phyloP scores from a whole-genome alignment of 164 flowering plant genomes.

The Magnolia kwangsiensis region DNA sequence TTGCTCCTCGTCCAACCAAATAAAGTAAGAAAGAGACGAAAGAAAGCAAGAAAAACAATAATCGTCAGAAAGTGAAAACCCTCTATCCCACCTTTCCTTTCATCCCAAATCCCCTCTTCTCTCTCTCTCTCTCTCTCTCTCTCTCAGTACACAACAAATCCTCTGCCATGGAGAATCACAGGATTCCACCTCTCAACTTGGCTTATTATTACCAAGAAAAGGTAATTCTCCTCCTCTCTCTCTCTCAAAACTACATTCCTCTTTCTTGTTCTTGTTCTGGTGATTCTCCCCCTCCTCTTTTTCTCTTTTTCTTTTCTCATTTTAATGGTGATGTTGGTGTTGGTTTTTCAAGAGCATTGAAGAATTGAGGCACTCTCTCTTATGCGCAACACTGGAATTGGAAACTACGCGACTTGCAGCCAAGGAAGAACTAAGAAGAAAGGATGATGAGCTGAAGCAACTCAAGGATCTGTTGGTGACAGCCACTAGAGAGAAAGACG shows the following conservation, averaged over 20 bases:
- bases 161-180: conserved; percentile 39
- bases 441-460: conserved; percentile 56
- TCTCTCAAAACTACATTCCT: not conserved
- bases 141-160: not conserved
- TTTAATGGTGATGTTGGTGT: not conserved
- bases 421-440: conserved; percentile 65
- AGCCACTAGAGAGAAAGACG: conserved; percentile 61
- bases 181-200: conserved; percentile 45
- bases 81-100: not conserved
- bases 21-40: conserved; percentile 7
- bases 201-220: conserved; percentile 64
- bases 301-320: not conserved
- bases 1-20: conserved; percentile 6
- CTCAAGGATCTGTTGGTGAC: conserved; percentile 48
- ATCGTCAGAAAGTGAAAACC: conserved; percentile 9
- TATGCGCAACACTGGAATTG: conserved; percentile 64
- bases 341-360: conserved; percentile 51
- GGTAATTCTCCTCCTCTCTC: conserved; percentile 28
- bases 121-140: not conserved
- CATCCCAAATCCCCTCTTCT: not conserved
- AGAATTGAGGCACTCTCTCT: conserved; percentile 57
- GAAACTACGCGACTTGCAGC: conserved; percentile 62
- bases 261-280: not conserved
- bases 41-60: conserved; percentile 2
- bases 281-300: not conserved